Conservation (phyloP, 805 yeast genomes). For the Wickerhamomyces sydowiorum region DNA sequence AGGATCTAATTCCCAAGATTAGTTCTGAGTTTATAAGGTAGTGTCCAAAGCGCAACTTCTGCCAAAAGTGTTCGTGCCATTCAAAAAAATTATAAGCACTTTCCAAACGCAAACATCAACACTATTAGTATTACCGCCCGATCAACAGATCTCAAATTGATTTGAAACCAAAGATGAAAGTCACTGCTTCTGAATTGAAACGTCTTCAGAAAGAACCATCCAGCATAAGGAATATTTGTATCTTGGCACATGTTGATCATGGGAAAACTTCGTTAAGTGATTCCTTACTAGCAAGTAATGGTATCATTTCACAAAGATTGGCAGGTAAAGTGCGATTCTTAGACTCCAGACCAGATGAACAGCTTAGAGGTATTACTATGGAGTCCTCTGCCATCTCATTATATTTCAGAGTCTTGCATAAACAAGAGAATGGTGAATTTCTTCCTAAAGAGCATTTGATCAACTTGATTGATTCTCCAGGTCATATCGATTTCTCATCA, state of each 20-base stretch:
- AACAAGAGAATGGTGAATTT: constrained; percentile 31
- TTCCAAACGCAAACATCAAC: too few species aligned
- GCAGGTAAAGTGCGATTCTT: constrained; percentile 93
- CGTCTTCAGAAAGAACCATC: constrained; percentile 65
- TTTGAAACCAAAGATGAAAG: constrained; percentile 36
- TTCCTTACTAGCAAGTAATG: constrained; percentile 88
- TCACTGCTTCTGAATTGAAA: constrained; percentile 59
- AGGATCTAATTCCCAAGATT: too few species aligned
- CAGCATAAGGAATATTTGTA: constrained; percentile 83
- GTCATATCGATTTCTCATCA: constrained; percentile 96
- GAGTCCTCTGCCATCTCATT: constrained; percentile 92
- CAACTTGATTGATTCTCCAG: constrained; percentile 95
- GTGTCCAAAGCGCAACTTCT: too few species aligned
- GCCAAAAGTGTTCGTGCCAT: too few species aligned
- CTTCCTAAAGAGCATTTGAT: constrained; percentile 73
- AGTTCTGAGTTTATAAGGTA: too few species aligned
- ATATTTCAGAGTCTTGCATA: constrained; percentile 68
- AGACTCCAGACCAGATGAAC: constrained; percentile 95
- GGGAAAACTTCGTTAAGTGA: constrained; percentile 96
- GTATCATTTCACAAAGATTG: constrained; percentile 88
- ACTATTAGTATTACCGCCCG: too few species aligned
- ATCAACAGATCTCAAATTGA: background rate
- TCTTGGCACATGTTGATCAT: constrained; percentile 97
- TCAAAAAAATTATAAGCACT: too few species aligned
- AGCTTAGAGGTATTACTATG: constrained; percentile 95